Percentiles rank a stretch among this genome's conserved stretches.
Conservation (phyloP, 2,329 filamentous ascomycete species). For the Scytalidium lignicola region DNA sequence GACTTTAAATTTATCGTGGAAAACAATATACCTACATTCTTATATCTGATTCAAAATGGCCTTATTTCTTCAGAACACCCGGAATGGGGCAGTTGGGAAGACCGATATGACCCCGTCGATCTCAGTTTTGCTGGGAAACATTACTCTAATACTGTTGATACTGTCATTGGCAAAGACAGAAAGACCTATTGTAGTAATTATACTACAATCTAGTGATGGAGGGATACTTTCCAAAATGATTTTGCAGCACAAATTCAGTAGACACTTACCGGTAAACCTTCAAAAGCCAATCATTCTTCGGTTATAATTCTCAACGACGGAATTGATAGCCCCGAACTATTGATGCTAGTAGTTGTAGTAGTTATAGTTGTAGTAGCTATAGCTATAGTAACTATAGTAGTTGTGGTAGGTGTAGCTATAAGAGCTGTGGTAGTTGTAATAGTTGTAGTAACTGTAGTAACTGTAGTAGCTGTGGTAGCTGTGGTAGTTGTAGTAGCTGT, state of each 20-base stretch:
- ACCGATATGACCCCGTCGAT: slow-evolving; percentile 25
- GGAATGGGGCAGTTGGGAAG: slow-evolving; percentile 34
- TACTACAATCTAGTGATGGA: slow-evolving; percentile 45
- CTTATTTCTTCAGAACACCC: slow-evolving; percentile 30
- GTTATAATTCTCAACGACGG: too few relatives aligned
- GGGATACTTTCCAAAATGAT: slow-evolving; percentile 42
- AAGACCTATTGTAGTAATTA: slow-evolving; percentile 31
- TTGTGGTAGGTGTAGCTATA: too few relatives aligned
- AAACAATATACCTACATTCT: slow-evolving; percentile 34
- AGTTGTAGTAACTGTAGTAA: too few relatives aligned
- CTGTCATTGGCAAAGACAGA: slow-evolving; percentile 26
- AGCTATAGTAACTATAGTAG: too few relatives aligned
- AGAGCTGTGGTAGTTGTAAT: too few relatives aligned
- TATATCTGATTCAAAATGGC: slow-evolving; percentile 34
- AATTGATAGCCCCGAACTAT: too few relatives aligned
- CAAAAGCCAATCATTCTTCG: too few relatives aligned
- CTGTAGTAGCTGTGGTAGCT: too few relatives aligned
- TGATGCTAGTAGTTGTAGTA: too few relatives aligned
- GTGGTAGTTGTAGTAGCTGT: too few relatives aligned
- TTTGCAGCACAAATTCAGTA: slow-evolving; percentile 44
- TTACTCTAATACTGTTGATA: slow-evolving; percentile 25
- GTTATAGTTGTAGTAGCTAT: too few relatives aligned
- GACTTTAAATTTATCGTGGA: slow-evolving; percentile 38
- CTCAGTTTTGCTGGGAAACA: slow-evolving; percentile 9
- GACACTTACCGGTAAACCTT: too few relatives aligned